These are phyloP conservation scores for Hypoxylon sp. DNA, from an alignment of 2,329 filamentous ascomycete genomes.

Conservation along the genomic window DNA sequence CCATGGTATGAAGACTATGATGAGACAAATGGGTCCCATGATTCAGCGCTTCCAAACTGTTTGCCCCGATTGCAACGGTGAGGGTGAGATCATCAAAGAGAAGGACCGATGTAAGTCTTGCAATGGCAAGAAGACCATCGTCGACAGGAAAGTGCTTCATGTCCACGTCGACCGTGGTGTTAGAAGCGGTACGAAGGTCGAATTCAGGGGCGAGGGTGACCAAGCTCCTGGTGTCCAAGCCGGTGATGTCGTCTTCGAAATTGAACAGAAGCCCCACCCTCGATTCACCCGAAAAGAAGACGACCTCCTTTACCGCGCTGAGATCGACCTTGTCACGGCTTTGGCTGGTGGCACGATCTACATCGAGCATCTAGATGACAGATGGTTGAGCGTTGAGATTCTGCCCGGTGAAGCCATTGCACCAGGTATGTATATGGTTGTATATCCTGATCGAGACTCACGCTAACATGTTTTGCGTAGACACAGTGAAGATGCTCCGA, in stretches of 20 bases:
- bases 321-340: conserved; percentile 96
- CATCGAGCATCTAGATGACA: conserved; percentile 96
- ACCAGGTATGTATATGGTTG: conserved; percentile 75
- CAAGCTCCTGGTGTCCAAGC: conserved; percentile 93
- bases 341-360: conserved; percentile 91
- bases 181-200: conserved; percentile 93
- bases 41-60: conserved; percentile 99
- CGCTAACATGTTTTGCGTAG: conserved; percentile 62
- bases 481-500: conserved; percentile 91
- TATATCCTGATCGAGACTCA: conserved; percentile 5
- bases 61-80: conserved; percentile 97
- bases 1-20: conserved; percentile 99
- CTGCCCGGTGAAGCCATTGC: conserved; percentile 94
- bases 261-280: conserved; percentile 97
- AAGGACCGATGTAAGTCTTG: conserved; percentile 98
- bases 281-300: conserved; percentile 97
- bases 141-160: conserved; percentile 98
- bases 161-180: conserved; percentile 98
- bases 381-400: conserved; percentile 95
- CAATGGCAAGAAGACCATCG: conserved; percentile 96
- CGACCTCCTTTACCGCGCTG: conserved; percentile 93
- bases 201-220: conserved; percentile 97
- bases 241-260: conserved; percentile 98
- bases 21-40: conserved; percentile 99
- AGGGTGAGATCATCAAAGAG: conserved; percentile 96